Percentiles rank a stretch among this genome's conserved stretches.
Evolutionary conservation across 2,329 filamentous ascomycete genomes (phyloP).

Genomic region (Curvularia sp.): DNA sequence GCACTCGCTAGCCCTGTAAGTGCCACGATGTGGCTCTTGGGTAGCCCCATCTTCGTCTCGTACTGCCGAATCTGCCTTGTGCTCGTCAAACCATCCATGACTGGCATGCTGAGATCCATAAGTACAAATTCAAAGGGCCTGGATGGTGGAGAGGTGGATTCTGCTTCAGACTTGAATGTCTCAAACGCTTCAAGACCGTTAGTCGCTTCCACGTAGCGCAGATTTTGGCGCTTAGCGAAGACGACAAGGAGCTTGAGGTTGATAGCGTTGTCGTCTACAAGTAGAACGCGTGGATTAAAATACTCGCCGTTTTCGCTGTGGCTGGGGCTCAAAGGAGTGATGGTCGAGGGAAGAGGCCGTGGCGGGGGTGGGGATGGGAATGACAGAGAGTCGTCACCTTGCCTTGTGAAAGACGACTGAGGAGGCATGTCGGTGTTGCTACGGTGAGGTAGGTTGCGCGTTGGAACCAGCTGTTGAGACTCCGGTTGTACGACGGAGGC

Average conservation of each 20-base stretch:
- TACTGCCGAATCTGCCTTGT: slow-evolving; percentile 39
- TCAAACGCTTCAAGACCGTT: slow-evolving; percentile 46
- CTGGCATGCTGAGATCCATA: slow-evolving; percentile 48
- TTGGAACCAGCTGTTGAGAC: slow-evolving; percentile 20
- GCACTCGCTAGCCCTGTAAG: slow-evolving; percentile 49
- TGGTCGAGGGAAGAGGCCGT: slow-evolving; percentile 25
- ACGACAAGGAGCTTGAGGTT: slow-evolving; percentile 50
- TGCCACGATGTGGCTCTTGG: slow-evolving; percentile 41
- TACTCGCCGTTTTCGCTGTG: slow-evolving; percentile 30
- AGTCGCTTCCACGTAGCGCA: slow-evolving; percentile 37
- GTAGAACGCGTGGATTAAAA: slow-evolving; percentile 41
- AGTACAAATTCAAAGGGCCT: slow-evolving; percentile 42
- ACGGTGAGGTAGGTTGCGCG: slow-evolving; percentile 26
- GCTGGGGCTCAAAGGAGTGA: slow-evolving; percentile 26
- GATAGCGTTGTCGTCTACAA: slow-evolving; percentile 47
- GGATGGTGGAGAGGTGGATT: slow-evolving; percentile 20
- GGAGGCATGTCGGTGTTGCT: slow-evolving; percentile 34
- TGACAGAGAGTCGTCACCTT: background rate
- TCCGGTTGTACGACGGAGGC: slow-evolving; percentile 11
- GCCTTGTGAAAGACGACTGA: slow-evolving; percentile 9
- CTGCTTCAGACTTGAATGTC: slow-evolving; percentile 31
- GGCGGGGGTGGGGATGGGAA: slow-evolving; percentile 22
- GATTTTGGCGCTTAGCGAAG: slow-evolving; percentile 48
- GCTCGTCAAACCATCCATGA: slow-evolving; percentile 51
- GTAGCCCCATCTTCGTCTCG: slow-evolving; percentile 33